Conservation (phyloP, 225 moss, liverwort and hornwort species). For the Lunularia cruciata region DNA sequence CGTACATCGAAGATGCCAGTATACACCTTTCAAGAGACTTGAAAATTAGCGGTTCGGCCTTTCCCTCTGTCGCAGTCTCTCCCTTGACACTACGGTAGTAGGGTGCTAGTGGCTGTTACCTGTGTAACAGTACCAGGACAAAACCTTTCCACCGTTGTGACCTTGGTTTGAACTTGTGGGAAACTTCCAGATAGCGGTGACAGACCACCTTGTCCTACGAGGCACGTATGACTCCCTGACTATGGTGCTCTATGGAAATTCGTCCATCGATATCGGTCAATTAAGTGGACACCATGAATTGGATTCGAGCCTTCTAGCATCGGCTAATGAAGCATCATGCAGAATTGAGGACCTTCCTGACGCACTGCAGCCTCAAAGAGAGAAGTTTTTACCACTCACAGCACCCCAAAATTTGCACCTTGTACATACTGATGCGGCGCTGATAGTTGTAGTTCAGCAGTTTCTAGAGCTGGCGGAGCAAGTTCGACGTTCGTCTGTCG, state of each 20-base stretch:
- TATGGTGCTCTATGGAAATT: slow-evolving; percentile 86
- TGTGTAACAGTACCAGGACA: no score
- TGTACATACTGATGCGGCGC: slow-evolving; percentile 21
- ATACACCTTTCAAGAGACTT: no score
- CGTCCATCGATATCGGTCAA: slow-evolving; percentile 67
- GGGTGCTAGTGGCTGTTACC: no score
- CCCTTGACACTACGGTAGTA: no score
- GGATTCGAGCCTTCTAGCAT: slow-evolving; percentile 21
- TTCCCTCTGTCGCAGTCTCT: no score
- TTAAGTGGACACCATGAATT: slow-evolving; percentile 28
- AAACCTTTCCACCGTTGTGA: no score
- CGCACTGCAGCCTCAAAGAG: slow-evolving; percentile 33
- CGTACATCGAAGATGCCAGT: no score
- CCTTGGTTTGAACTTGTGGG: no score
- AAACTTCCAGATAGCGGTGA: slow-evolving; percentile 76
- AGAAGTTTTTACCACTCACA: slow-evolving; percentile 11
- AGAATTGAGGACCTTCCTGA: slow-evolving; percentile 47
- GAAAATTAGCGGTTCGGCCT: no score
- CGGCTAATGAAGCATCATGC: slow-evolving; percentile 24
- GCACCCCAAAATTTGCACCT: slow-evolving; percentile 38
- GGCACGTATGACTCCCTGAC: slow-evolving; percentile 89
- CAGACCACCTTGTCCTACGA: slow-evolving; percentile 95
- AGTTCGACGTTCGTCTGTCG: slow-evolving; percentile 18
- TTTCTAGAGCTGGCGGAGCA: slow-evolving; percentile 34
- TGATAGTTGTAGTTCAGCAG: slow-evolving; percentile 11